These are phyloP conservation scores for Fusarium oxysporum DNA, from an alignment of 2,329 filamentous ascomycete genomes.

Conservation along the genomic window DNA sequence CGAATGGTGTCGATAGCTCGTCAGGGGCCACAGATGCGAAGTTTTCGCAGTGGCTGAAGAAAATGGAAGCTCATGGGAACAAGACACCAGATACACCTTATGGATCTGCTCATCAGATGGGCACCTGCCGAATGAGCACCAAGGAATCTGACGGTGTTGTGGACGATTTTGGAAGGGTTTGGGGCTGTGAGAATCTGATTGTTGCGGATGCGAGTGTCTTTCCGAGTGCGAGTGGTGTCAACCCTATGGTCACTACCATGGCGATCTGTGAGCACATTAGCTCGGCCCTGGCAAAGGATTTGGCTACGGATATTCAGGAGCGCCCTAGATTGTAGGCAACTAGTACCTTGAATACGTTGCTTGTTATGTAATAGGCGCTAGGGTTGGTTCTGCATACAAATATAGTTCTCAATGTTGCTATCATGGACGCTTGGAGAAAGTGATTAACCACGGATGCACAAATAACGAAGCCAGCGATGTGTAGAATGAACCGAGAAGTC, in stretches of 20 bases:
- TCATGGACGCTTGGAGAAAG: too few species aligned
- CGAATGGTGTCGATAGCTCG: background rate
- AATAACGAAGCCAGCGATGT: too few species aligned
- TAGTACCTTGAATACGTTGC: fast-evolving
- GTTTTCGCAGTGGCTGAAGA: background rate
- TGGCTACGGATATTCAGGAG: background rate
- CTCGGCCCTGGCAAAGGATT: background rate
- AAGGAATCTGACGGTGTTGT: conserved; percentile 1
- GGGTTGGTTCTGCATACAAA: too few species aligned
- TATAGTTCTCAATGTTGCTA: too few species aligned
- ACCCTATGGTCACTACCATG: conserved; percentile 1
- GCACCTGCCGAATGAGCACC: background rate
- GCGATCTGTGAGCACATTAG: conserved; percentile 1
- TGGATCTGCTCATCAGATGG: conserved; percentile 4
- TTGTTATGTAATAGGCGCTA: too few species aligned
- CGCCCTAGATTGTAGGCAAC: background rate
- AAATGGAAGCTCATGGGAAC: background rate
- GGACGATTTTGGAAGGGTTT: background rate
- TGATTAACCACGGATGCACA: too few species aligned
- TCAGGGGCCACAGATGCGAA: background rate
- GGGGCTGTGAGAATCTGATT: background rate
- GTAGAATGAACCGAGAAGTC: too few species aligned
- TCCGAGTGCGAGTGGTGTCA: background rate
- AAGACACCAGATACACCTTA: conserved; percentile 1
- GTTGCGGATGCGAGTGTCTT: background rate